phyloP scores from a whole-genome alignment of 78 protist species.

The Polysphondylium violaceum region DNA sequence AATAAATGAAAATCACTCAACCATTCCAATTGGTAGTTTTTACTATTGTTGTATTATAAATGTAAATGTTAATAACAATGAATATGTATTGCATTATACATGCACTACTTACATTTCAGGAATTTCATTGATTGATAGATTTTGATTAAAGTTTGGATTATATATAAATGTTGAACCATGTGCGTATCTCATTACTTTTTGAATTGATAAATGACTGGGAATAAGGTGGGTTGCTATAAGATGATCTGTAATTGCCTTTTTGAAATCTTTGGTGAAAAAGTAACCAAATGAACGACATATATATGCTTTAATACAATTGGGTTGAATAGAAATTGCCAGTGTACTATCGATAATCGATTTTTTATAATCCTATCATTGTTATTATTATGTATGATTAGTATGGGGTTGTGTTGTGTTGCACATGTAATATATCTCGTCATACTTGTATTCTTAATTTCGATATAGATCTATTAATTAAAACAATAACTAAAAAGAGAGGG shows the following conservation, averaged over 20 bases:
- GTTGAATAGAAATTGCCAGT: constrained; percentile 73
- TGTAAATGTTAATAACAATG: not conserved
- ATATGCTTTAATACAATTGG: constrained; percentile 75
- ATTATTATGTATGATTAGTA: not conserved
- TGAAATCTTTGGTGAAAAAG: constrained; percentile 68
- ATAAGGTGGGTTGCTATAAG: constrained; percentile 18
- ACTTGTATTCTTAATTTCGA: constrained; percentile 49
- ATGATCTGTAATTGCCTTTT: constrained; percentile 69
- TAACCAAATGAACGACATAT: constrained; percentile 73
- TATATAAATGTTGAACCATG: constrained; percentile 26
- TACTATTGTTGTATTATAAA: not conserved
- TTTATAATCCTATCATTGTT: constrained; percentile 43
- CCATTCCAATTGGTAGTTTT: constrained; percentile 51
- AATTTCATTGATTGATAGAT: not conserved
- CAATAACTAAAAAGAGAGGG: constrained; percentile 26
- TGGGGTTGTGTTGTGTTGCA: not conserved
- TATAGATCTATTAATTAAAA: constrained; percentile 55
- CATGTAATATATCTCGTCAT: not conserved
- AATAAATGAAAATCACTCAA: constrained; percentile 66
- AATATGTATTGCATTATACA: not conserved
- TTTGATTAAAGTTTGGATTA: constrained; percentile 5
- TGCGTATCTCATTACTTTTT: constrained; percentile 44
- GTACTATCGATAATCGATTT: constrained; percentile 72
- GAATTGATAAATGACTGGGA: constrained; percentile 5
- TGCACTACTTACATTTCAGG: constrained; percentile 18